Percentiles rank a stretch among this genome's conserved stretches.
phyloP scores from a whole-genome alignment of 2,329 filamentous ascomycete species.

The Aspergillus awamori region DNA sequence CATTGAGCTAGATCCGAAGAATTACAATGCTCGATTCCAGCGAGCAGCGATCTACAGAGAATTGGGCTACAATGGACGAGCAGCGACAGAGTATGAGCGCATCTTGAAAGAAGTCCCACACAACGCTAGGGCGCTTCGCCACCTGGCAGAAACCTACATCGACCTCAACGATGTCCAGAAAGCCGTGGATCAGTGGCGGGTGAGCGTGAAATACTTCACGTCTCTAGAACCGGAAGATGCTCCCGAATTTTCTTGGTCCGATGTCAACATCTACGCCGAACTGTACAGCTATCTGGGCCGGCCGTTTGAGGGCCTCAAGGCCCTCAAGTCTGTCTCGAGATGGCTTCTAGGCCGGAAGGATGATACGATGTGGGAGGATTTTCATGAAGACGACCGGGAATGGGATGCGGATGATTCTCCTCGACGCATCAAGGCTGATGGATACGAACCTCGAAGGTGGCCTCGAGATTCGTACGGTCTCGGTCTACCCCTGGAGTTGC shows the following conservation, averaged over 20 bases:
- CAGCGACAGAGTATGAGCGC: constrained; percentile 56
- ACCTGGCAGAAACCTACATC: constrained; percentile 61
- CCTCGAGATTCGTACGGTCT: constrained; percentile 66
- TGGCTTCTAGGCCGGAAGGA: constrained; percentile 78
- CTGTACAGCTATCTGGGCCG: constrained; percentile 68
- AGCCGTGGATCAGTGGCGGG: constrained; percentile 56
- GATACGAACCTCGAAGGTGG: constrained; percentile 61
- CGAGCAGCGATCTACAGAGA: constrained; percentile 60
- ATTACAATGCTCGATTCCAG: constrained; percentile 57
- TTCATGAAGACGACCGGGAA: constrained; percentile 77
- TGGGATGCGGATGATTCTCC: constrained; percentile 76
- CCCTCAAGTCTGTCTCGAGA: constrained; percentile 72
- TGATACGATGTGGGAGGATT: constrained; percentile 77
- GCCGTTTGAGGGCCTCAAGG: constrained; percentile 66
- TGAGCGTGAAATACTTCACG: constrained; percentile 54
- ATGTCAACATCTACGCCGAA: constrained; percentile 83
- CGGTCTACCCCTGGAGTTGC: constrained; percentile 77
- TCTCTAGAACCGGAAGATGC: constrained; percentile 48
- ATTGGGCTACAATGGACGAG: constrained; percentile 49
- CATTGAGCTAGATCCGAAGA: constrained; percentile 55
- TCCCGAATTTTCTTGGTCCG: constrained; percentile 68
- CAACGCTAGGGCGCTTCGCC: constrained; percentile 57
- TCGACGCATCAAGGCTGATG: constrained; percentile 63
- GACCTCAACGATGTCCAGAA: constrained; percentile 53
- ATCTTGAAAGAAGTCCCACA: constrained; percentile 58